Evolutionary conservation across 139 green algal genomes (phyloP), one percentile per base, ranked within the genome.

Genomic region (Chlorella sorokiniana): DNA sequence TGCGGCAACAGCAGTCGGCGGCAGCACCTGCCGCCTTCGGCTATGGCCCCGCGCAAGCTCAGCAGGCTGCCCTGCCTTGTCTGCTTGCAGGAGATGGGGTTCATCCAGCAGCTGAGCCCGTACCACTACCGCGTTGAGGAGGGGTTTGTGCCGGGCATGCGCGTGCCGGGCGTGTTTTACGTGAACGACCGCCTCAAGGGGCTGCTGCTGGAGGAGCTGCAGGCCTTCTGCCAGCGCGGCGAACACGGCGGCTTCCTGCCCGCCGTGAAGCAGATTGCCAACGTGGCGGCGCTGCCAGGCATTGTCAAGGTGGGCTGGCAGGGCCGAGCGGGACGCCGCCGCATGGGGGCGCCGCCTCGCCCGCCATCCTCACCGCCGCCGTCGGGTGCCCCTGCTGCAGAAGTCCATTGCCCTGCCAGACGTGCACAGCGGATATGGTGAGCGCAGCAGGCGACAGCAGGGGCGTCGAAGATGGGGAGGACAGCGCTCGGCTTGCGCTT

Each of bases 231-330:
- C n/a, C 29, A 83, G 27, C 68, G 84, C 33, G 86, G 86, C 37
- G 83, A 83, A 9, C 65, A 86, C 20, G 93, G 94, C 29, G 94
- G 95, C 41, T 98, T 98, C 84, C 86, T 97, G 7, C 93, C 94
- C 5, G 95, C 95, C 9, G 89, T 98, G 20, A 96, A 96, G 85
- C 95, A 98, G 84, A 78, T 98, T 3, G 92, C 94, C 61, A 98
- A 98, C 82, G 95, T 98, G 52, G 94, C 95, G 7, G 90, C 86
- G 1, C 83, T 98, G 37, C 95, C 94, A 14, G 94, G 94, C 64
- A 96, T 98, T 40, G 94, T 97, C 23, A 84, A 87, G 87, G 92
- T 91, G 61, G 0, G 51, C 38, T 18, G 22, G n/a, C n/a, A n/a
- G n/a, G n/a, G 48, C 14, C 48, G 48, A 25, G 48, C 14, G 11